Evolutionary conservation across 768 basidiomycete species (phyloP), one percentile per base, ranked within the genome.

Genomic region (Amanita polypyramis): DNA sequence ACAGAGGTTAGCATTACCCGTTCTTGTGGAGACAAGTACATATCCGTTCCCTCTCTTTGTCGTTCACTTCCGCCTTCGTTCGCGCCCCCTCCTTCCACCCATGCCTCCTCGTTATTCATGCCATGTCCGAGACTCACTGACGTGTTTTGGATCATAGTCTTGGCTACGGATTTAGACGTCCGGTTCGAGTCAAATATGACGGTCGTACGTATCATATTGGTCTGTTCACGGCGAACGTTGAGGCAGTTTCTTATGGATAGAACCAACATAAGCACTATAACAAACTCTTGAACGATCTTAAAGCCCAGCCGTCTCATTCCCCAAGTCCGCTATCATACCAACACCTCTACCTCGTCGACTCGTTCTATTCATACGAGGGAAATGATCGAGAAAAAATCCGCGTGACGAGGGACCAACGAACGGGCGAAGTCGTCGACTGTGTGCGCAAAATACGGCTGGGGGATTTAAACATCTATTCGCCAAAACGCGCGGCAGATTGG

Each of bases 141-240:
- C 40, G 15, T 25, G 6, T 34, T 49, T 43, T 38, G 33, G 46
- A 48, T 38, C 45, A 9, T 59, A 96, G 92, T 94, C 52, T 66
- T 95, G 4, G 54, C 65, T 4, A 80, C 84, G 7, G 77, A 82
- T 44, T 52, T 76, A 2, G 81, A 87, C 43, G 60, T 80, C 47
- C 80, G 81, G 10, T 97, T 97, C 62, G 87, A 93, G 62, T 86
- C 90, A 51, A 93, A 95, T 60, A 97, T 99, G 94, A 77, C 88
- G 36, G 65, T 73, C 53, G 90, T 95, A 60, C 58, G 85, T 74
- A 21, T 29, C 45, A 23, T 37, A 46, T 56, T 15, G 15, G 19
- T 12, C 8, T 45, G 14, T 20, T 35, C 19, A 19, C 12, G 23
- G 20, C 2, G 44, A 5, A 10, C 21, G 15, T 2, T 20, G 3